These are phyloP conservation scores for Stipa capillata DNA, from an alignment of 176 grass and related monocot genomes.

Conservation along the genomic window DNA sequence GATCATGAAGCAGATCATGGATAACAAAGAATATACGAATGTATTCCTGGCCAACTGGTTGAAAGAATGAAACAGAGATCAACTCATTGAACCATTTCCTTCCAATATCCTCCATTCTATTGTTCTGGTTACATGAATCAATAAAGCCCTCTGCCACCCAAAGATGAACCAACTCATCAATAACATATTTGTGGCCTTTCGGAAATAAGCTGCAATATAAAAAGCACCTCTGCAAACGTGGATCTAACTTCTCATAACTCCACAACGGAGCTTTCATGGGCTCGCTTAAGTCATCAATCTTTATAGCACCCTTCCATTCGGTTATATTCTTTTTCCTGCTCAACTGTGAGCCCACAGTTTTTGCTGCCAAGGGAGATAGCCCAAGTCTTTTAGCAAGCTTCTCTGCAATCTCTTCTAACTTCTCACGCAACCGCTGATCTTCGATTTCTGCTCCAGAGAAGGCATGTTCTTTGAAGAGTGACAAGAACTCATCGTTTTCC, in stretches of 20 bases:
- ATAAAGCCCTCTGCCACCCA: not conserved
- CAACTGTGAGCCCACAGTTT: not conserved
- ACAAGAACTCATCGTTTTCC: not conserved
- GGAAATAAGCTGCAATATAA: not conserved
- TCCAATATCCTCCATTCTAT: not conserved
- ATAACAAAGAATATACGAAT: not conserved
- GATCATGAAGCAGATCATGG: not conserved
- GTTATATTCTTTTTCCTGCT: not conserved
- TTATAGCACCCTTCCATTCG: not conserved
- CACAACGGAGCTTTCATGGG: not conserved
- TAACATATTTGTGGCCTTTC: not conserved
- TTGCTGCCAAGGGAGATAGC: slow-evolving; percentile 13
- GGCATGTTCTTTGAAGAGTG: not conserved
- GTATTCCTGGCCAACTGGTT: not conserved
- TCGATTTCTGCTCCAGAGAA: not conserved
- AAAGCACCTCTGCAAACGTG: not conserved
- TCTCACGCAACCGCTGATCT: accelerated
- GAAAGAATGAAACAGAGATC: not conserved
- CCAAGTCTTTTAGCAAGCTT: not conserved
- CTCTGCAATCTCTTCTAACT: not conserved
- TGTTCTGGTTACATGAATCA: not conserved
- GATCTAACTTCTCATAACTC: not conserved
- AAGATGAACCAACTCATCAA: not conserved
- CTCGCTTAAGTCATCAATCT: not conserved
- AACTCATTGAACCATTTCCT: not conserved